Percentiles rank a stretch among this genome's conserved stretches.
Conservation (phyloP, 371 early-diverging fungal species). For the Capillidium rhysosporum region DNA sequence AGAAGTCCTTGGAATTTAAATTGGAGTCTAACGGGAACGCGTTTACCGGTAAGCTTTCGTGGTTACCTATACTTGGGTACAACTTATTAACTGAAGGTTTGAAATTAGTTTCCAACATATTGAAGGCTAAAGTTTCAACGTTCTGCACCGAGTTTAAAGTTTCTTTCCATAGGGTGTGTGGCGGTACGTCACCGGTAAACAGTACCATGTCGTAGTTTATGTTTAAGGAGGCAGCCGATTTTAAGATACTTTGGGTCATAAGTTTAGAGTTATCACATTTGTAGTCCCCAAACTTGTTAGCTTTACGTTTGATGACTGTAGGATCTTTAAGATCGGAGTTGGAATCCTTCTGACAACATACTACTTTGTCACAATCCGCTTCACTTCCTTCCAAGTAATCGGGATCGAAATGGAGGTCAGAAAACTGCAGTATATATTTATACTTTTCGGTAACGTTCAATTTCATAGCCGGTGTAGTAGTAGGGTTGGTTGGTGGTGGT, state of each 20-base stretch:
- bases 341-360: slow-evolving; percentile 4
- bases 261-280: neutral
- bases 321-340: neutral
- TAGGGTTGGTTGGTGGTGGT: neutral
- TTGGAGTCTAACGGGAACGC: slow-evolving; percentile 7
- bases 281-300: slow-evolving; percentile 1
- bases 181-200: slow-evolving; percentile 4
- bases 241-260: neutral
- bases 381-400: slow-evolving; percentile 4
- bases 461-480: too few relatives aligned
- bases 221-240: neutral
- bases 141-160: neutral
- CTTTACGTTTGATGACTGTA: neutral
- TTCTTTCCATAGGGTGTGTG: neutral
- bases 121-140: neutral
- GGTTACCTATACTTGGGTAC: slow-evolving; percentile 9
- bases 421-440: slow-evolving; percentile 3
- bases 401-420: slow-evolving; percentile 3
- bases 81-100: neutral
- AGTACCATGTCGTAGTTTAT: neutral
- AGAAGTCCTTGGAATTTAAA: neutral
- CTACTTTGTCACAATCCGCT: neutral
- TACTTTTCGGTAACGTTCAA: neutral
- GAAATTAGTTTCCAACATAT: neutral
- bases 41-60: slow-evolving; percentile 10